phyloP scores from a whole-genome alignment of 352 stramenopile genomes.

The Paralagenidium karlingii region DNA sequence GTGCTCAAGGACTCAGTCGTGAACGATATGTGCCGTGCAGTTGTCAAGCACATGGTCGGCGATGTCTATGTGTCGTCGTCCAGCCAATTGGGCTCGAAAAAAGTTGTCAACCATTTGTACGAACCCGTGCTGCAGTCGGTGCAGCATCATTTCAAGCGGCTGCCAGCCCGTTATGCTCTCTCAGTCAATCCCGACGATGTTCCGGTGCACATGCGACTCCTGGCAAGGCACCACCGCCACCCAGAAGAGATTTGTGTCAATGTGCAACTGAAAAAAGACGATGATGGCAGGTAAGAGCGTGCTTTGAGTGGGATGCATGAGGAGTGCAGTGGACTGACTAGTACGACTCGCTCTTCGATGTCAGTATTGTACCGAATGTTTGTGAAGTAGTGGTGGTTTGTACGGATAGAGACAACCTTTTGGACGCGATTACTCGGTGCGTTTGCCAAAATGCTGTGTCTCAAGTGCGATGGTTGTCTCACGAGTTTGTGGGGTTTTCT shows the following conservation, averaged over 20 bases:
- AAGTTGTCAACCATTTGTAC: constrained; percentile 79
- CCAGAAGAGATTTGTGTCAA: constrained; percentile 75
- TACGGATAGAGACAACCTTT: constrained; percentile 56
- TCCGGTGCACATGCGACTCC: constrained; percentile 75
- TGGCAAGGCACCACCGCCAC: constrained; percentile 69
- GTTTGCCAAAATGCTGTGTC: background rate
- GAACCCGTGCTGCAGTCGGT: constrained; percentile 76
- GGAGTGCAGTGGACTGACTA: background rate
- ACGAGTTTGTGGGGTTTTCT: background rate
- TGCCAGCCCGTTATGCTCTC: constrained; percentile 73
- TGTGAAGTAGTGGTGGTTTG: constrained; percentile 78
- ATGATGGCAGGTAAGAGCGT: constrained; percentile 65
- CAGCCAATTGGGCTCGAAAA: constrained; percentile 45
- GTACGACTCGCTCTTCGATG: background rate
- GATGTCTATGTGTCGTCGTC: constrained; percentile 74
- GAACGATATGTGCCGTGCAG: constrained; percentile 79
- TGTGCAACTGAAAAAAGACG: constrained; percentile 74
- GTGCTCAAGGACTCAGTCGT: constrained; percentile 78
- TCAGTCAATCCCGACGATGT: constrained; percentile 80
- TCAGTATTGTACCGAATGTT: constrained; percentile 56
- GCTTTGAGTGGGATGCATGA: background rate
- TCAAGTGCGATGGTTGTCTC: background rate
- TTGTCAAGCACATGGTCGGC: constrained; percentile 83
- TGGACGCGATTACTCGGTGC: constrained; percentile 63
- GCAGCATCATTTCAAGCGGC: constrained; percentile 59